Percentiles rank a stretch among this genome's conserved stretches.
Evolutionary conservation across 192 early-diverging fungal species (phyloP).

Genomic region (Backusella luteola): DNA sequence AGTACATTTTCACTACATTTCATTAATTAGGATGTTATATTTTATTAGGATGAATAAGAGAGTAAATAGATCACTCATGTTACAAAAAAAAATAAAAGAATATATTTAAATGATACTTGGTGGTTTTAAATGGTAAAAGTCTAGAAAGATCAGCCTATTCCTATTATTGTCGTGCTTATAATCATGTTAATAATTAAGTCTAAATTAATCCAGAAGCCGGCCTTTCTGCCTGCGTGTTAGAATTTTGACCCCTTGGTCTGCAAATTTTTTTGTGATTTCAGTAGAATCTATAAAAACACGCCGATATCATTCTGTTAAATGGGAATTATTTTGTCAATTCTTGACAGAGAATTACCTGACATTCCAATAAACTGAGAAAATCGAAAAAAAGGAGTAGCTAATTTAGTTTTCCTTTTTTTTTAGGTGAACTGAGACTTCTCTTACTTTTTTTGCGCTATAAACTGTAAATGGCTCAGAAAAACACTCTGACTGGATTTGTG

Average conservation of each 20-base stretch:
- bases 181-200: neutral
- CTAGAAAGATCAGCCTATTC: neutral
- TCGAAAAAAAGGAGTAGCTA: neutral
- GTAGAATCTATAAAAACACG: constrained; percentile 60
- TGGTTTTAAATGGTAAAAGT: neutral
- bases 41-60: neutral
- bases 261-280: constrained; percentile 71
- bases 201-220: neutral
- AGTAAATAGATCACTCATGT: neutral
- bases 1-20: neutral
- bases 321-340: neutral
- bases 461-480: constrained; percentile 72
- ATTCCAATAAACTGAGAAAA: constrained; percentile 33
- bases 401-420: neutral
- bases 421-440: neutral
- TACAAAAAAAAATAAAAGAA: neutral
- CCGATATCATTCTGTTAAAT: neutral
- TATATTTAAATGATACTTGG: neutral
- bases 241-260: constrained; percentile 77
- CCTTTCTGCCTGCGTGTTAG: constrained; percentile 52
- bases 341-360: constrained; percentile 23
- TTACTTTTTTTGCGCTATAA: constrained; percentile 82
- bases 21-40: neutral
- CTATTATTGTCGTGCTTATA: neutral
- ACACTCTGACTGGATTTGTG: constrained; percentile 31